Base-by-base conservation (phyloP, 208 protist genomes). In the Angomonas deanei region DNA sequence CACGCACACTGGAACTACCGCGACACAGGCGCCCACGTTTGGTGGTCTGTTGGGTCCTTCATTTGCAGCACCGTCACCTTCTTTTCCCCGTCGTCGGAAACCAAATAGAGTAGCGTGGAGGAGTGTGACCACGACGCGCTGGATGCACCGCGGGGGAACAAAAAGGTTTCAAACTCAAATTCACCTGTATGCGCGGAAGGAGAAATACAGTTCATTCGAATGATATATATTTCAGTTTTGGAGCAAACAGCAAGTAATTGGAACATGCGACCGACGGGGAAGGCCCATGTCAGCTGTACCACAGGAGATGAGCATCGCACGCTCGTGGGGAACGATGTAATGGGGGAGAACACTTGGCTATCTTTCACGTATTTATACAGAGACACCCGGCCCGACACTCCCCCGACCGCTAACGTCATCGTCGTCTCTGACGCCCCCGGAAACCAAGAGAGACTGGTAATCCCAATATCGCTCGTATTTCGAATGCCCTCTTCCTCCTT, bases 361-460 rank as follows among this genome's bases (percentile, higher is more conserved):
- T 85, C 84, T 30, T 86, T 91, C 24, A 74, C 57, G 69, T 81
- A 91, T 31, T 80, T 75, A 49, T 89, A 91, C 11, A 96, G 72
- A 32, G 81, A 88, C 52, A 86, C 91, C 59, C 72, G 70, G 10
- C 90, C 90, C 15, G 86, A 86, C 15, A 92, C 78, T 39, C 77
- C 81, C 23, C 90, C 90, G 21, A 88, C 77, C 31, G 87, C 86
- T 11, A 96, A 70, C 28, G 90, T 93, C 84, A 92, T 91, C 4
- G 74, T 80, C 26, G 74, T 62, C 72, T 92, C 86, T 42, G 72
- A 74, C 0, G 78, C 70, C 31, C 86, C 87, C 23, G 90, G 86
- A 66, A 93, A 96, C 85, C 86, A 96, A 6, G 84, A 76, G 48
- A 93, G 86, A 30, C 86, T 76, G 1, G 84, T 88, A 54, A 96